Evolutionary conservation across 2,329 filamentous ascomycete species (phyloP).

Genomic region (Chaetomium sp.): DNA sequence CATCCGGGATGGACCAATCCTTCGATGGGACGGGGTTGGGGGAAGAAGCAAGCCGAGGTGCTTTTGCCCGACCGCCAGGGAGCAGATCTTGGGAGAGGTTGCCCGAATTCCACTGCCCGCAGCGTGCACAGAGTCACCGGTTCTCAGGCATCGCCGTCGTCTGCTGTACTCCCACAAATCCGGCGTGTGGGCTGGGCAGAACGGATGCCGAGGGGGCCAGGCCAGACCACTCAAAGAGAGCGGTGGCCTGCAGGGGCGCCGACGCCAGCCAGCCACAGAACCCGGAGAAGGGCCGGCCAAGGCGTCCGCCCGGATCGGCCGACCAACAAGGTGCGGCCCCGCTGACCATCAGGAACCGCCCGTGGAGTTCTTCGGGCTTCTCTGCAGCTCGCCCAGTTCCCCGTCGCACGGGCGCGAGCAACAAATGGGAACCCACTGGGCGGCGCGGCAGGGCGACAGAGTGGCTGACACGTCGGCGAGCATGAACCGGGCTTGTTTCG

Average conservation of each 20-base stretch:
- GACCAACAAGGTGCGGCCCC: conserved; percentile 17
- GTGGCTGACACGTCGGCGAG: conserved; percentile 29
- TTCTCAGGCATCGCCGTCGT: not conserved
- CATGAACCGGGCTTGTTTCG: conserved; percentile 22
- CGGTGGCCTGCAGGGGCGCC: not conserved
- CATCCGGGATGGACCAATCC: conserved; percentile 15
- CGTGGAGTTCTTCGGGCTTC: conserved; percentile 29
- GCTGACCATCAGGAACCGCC: conserved; percentile 1
- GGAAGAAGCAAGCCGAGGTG: conserved; percentile 10
- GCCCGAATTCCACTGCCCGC: not conserved
- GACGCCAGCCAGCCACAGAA: conserved; percentile 3
- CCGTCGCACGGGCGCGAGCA: not conserved
- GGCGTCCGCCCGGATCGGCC: conserved; percentile 11
- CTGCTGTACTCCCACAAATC: not conserved
- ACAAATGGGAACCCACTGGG: conserved; percentile 3
- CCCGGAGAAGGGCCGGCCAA: conserved; percentile 9
- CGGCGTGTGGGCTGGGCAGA: conserved; percentile 9
- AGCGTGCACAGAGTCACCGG: not conserved
- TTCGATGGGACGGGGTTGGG: not conserved
- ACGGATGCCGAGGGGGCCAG: conserved; percentile 11
- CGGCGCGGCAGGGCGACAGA: conserved; percentile 16
- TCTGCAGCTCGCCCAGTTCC: conserved; percentile 18
- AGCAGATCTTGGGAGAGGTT: not conserved
- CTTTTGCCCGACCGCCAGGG: conserved; percentile 14
- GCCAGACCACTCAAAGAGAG: not conserved